Conservation (phyloP, 1,284 basidiomycete species). For the Pisolithus thermaeus region DNA sequence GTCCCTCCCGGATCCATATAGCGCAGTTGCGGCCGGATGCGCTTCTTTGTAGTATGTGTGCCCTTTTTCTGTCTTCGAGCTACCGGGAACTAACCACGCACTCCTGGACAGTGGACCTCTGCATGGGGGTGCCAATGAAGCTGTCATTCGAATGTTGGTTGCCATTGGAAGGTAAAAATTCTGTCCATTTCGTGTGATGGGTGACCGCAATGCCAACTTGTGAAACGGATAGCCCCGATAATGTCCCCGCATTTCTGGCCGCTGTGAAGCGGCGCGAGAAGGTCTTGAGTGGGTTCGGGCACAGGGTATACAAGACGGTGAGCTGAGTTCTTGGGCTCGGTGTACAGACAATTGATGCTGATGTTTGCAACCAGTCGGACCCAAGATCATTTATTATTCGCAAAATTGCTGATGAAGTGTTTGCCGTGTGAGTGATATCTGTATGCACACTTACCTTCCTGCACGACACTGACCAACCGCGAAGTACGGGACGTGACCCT, state of each 20-base stretch:
- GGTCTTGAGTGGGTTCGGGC: slow-evolving; percentile 82
- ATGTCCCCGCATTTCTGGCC: slow-evolving; percentile 79
- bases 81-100: not conserved
- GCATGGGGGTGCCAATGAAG: slow-evolving; percentile 83
- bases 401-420: slow-evolving; percentile 83
- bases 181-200: not conserved
- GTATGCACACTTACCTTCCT: not conserved
- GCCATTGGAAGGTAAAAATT: slow-evolving; percentile 70
- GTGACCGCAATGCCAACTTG: not conserved
- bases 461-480: slow-evolving; percentile 1
- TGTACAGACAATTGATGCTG: not conserved
- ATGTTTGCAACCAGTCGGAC: slow-evolving; percentile 54
- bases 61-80: too few species aligned
- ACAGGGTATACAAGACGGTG: slow-evolving; percentile 81
- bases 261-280: slow-evolving; percentile 82
- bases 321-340: slow-evolving; percentile 17
- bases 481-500: slow-evolving; percentile 74
- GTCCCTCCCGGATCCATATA: slow-evolving; percentile 83
- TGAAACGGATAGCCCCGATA: slow-evolving; percentile 51
- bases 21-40: slow-evolving; percentile 79
- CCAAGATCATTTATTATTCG: slow-evolving; percentile 85
- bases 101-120: slow-evolving; percentile 60
- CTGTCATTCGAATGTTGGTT: slow-evolving; percentile 85
- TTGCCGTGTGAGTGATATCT: slow-evolving; percentile 54
- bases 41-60: slow-evolving; percentile 73